phyloP scores from a whole-genome alignment of 805 yeast species.

The Wickerhamomyces sydowiorum region DNA sequence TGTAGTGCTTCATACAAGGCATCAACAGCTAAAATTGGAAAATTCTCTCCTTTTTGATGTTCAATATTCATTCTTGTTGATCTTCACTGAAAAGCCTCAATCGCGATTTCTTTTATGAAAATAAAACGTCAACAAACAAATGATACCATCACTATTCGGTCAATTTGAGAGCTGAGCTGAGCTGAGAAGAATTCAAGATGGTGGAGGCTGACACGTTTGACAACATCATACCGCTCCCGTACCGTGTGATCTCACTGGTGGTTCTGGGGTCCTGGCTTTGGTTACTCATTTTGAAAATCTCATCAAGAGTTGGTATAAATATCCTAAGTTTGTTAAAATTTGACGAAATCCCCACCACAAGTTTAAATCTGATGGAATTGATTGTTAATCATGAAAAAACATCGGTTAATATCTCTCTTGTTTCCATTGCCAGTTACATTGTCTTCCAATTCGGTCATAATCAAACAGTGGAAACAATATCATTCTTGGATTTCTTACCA shows the following conservation, averaged over 20 bases:
- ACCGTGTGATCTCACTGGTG: constrained; percentile 42
- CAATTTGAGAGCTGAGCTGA: background rate
- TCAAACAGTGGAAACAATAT: constrained; percentile 20
- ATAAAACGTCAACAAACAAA: too few relatives aligned
- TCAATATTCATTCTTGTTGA: too few relatives aligned
- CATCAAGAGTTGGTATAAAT: constrained; percentile 37
- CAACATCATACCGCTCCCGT: constrained; percentile 41
- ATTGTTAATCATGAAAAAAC: constrained; percentile 14
- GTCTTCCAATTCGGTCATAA: constrained; percentile 22
- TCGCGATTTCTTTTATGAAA: too few relatives aligned
- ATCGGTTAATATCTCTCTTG: constrained; percentile 16
- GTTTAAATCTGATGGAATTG: constrained; percentile 18
- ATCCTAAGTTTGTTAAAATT: constrained; percentile 37
- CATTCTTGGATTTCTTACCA: constrained; percentile 30
- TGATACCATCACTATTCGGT: too few relatives aligned
- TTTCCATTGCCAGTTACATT: constrained; percentile 23
- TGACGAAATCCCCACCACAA: constrained; percentile 23
- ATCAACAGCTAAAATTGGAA: too few relatives aligned
- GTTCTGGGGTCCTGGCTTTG: constrained; percentile 49
- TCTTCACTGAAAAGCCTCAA: too few relatives aligned
- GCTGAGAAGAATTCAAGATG: background rate
- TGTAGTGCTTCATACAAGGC: too few relatives aligned
- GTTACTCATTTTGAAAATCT: constrained; percentile 38
- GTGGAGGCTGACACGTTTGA: background rate
- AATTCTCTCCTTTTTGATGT: too few relatives aligned